Evolutionary conservation across 257 asterid genomes (phyloP).

Genomic region (Eucommia ulmoides): DNA sequence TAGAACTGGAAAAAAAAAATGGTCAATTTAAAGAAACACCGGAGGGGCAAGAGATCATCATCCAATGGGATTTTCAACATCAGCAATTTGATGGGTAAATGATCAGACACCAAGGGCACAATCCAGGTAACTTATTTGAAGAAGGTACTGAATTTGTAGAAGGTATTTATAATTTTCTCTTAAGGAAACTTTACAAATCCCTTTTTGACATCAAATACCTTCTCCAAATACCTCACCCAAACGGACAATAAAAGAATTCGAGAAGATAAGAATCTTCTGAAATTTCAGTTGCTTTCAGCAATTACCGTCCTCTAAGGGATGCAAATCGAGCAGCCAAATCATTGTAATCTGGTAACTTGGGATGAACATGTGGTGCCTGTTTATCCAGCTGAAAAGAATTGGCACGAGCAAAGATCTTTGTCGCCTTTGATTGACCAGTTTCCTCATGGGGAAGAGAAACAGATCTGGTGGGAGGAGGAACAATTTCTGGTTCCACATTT

Average conservation of each 20-base stretch:
- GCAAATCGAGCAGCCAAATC: constrained; percentile 89
- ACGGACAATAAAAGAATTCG: neutral
- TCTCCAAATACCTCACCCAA: too few species aligned
- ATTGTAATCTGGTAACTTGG: constrained; percentile 86
- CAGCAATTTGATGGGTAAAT: too few species aligned
- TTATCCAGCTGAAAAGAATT: constrained; percentile 66
- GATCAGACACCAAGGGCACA: too few species aligned
- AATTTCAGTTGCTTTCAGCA: neutral
- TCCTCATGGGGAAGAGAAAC: constrained; percentile 59
- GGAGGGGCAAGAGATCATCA: too few species aligned
- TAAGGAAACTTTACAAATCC: too few species aligned
- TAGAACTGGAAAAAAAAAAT: too few species aligned
- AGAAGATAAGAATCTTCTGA: neutral
- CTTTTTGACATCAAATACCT: too few species aligned
- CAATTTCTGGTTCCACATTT: constrained; percentile 17
- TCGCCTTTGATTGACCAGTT: constrained; percentile 20
- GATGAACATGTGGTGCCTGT: constrained; percentile 83
- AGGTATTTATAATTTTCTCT: too few species aligned
- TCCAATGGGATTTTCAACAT: too few species aligned
- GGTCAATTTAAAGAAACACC: too few species aligned
- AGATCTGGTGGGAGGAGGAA: constrained; percentile 46
- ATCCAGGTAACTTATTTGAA: too few species aligned
- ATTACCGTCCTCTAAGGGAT: constrained; percentile 58
- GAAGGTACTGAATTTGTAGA: too few species aligned
- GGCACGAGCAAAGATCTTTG: constrained; percentile 48